Base-by-base conservation (phyloP, 331 rosid genomes). In the Acacia pycnantha region DNA sequence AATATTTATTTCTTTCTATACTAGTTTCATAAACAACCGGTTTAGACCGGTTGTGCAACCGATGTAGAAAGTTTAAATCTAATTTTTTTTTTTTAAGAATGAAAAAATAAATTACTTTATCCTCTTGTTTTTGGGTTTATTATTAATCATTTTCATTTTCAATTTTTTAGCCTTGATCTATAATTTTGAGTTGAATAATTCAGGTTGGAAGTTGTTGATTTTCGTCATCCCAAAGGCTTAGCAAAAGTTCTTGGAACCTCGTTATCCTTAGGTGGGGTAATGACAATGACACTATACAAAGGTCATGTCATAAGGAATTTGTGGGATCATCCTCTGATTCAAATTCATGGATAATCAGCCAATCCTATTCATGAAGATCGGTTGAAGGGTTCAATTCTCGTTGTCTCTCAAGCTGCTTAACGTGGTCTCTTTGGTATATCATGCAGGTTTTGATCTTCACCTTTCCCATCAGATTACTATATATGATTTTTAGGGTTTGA, bases 231-330 rank as follows among this genome's bases (percentile, higher is more conserved):
- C 29, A 88, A 87, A 0, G 94, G 96, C 7, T 31, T 87, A n/a
- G 96, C 97, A 3, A 92, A 95, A 86, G 91, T 89, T 70, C 22
- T 88, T 15, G 97, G 98, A 41, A 91, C 93, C 15, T 40, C 87
- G 31, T 62, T 90, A 26, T 93, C 97, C 73, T 86, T 95, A 18
- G 90, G 84, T 11, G 98, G 98, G 54, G 98, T 85, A 21, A 85
- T 83, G 91, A 87, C 83, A n/a, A 92, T 95, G 98, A 93, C 97
- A 74, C 82, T 95, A 58, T 95, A 89, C 81, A 93, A 88, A 26
- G 97, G 98, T 16, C 87, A 90, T 27, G 24, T 59, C 1, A 83
- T 93, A 26, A 89, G 56, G 85, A 88, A 83, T 84, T 19, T 87
- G 8, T 54, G 91, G 90, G 81, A 31, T 65, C 96, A 27, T 66